phyloP scores from a whole-genome alignment of 2,329 filamentous ascomycete genomes.

The Paradendryphiella salina region DNA sequence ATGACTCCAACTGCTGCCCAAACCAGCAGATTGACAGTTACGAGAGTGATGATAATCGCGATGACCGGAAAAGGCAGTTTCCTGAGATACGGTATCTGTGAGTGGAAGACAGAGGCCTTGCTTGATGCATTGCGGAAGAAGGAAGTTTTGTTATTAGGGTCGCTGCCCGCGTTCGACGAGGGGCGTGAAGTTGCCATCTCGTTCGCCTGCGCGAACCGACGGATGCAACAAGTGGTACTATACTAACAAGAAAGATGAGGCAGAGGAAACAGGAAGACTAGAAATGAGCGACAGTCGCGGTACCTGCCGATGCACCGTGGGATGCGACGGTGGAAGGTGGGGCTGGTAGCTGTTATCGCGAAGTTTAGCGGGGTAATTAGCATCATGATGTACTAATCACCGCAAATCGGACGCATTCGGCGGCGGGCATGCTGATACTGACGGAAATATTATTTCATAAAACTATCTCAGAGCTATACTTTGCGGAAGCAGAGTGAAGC shows the following conservation, averaged over 20 bases:
- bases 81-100: conserved; percentile 58
- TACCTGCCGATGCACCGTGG: conserved; percentile 10
- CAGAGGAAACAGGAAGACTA: background rate
- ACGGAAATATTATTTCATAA: background rate
- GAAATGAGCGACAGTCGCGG: background rate
- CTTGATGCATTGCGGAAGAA: conserved; percentile 29
- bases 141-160: conserved; percentile 23
- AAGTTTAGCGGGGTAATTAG: conserved; percentile 22
- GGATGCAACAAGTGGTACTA: background rate
- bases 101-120: conserved; percentile 54
- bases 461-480: conserved; percentile 24
- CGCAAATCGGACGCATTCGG: background rate
- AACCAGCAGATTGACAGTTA: conserved; percentile 58
- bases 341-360: conserved; percentile 20
- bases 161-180: conserved; percentile 12
- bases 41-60: conserved; percentile 59
- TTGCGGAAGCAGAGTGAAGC: conserved; percentile 79
- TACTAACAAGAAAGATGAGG: background rate
- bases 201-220: background rate
- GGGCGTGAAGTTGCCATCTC: conserved; percentile 20
- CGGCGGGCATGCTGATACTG: background rate
- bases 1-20: conserved; percentile 64
- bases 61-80: conserved; percentile 61
- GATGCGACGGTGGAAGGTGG: conserved; percentile 26
- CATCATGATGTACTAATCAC: conserved; percentile 22